Evolutionary conservation across 495 filamentous ascomycete species (phyloP).

Genomic region (Hypoxylon intermedium): DNA sequence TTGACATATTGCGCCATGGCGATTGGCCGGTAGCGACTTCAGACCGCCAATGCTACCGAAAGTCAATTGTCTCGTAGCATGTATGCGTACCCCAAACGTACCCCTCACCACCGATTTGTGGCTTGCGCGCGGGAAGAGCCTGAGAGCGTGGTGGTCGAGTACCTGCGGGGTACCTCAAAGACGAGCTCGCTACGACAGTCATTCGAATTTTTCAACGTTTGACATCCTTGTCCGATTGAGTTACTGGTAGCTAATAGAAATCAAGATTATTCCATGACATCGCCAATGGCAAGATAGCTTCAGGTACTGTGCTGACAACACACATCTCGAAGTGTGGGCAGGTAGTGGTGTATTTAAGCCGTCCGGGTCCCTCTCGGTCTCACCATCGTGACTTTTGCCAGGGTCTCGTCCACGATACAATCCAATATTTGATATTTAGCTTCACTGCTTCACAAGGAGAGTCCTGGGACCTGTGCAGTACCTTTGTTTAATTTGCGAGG

Average conservation of each 20-base stretch:
- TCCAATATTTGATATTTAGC: no score
- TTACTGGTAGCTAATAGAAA: constrained; percentile 39
- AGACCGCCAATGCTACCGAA: constrained; percentile 22
- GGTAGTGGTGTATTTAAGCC: constrained; percentile 38
- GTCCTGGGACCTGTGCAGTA: background rate
- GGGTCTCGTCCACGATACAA: background rate
- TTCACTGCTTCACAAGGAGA: no score
- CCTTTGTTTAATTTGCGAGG: constrained; percentile 20
- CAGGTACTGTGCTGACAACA: constrained; percentile 27
- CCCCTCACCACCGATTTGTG: constrained; percentile 20
- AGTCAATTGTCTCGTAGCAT: no score
- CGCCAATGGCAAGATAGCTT: constrained; percentile 21
- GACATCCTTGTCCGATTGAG: constrained; percentile 24
- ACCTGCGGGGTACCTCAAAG: constrained; percentile 31
- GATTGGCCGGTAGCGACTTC: constrained; percentile 19
- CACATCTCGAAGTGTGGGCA: constrained; percentile 6
- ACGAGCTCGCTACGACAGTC: background rate
- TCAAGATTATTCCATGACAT: constrained; percentile 38
- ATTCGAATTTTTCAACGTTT: constrained; percentile 9
- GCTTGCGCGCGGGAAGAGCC: constrained; percentile 10
- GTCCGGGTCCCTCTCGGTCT: constrained; percentile 29
- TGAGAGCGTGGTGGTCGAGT: constrained; percentile 18
- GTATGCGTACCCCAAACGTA: constrained; percentile 30
- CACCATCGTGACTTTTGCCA: constrained; percentile 33
- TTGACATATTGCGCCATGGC: constrained; percentile 17